phyloP scores from a whole-genome alignment of 2,329 filamentous ascomycete genomes.

The Mycosphaerella arachidis region DNA sequence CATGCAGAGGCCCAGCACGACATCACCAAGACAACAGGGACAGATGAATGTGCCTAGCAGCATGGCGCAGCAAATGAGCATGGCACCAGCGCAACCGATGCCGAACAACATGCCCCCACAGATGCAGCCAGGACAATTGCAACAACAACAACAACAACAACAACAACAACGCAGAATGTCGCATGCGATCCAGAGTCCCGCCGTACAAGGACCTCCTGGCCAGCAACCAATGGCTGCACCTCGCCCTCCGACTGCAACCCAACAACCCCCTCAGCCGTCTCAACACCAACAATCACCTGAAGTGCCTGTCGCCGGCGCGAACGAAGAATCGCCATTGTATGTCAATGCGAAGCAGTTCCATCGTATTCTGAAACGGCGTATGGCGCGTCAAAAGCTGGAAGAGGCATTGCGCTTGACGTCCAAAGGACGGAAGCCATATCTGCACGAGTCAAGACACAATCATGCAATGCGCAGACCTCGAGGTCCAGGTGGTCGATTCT shows the following conservation, averaged over 20 bases:
- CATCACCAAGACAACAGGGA: conserved; percentile 67
- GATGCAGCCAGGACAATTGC: conserved; percentile 26
- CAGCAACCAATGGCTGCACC: conserved; percentile 53
- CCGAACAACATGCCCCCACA: conserved; percentile 47
- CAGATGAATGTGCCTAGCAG: conserved; percentile 48
- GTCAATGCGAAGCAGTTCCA: conserved; percentile 99
- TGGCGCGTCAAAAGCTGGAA: conserved; percentile 88
- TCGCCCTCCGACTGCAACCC: conserved; percentile 69
- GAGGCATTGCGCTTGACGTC: conserved; percentile 87
- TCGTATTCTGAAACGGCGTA: conserved; percentile 87
- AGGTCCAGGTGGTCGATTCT: conserved; percentile 88
- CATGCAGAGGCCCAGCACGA: conserved; percentile 61
- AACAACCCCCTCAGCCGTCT: conserved; percentile 49
- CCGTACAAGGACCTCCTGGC: conserved; percentile 25
- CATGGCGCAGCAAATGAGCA: conserved; percentile 44
- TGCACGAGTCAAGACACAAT: conserved; percentile 96
- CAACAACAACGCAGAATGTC: conserved; percentile 61
- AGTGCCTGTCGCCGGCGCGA: conserved; percentile 59
- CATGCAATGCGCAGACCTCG: conserved; percentile 95
- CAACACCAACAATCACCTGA: conserved; percentile 67
- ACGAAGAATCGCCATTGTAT: conserved; percentile 90
- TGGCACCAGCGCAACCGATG: conserved; percentile 55
- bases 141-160: conserved; percentile 12
- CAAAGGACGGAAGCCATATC: conserved; percentile 92
- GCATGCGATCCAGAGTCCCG: conserved; percentile 70